Evolutionary conservation across 257 asterid genomes (phyloP), one percentile per base, ranked within the genome.

Genomic region (Coffea eugenioides): DNA sequence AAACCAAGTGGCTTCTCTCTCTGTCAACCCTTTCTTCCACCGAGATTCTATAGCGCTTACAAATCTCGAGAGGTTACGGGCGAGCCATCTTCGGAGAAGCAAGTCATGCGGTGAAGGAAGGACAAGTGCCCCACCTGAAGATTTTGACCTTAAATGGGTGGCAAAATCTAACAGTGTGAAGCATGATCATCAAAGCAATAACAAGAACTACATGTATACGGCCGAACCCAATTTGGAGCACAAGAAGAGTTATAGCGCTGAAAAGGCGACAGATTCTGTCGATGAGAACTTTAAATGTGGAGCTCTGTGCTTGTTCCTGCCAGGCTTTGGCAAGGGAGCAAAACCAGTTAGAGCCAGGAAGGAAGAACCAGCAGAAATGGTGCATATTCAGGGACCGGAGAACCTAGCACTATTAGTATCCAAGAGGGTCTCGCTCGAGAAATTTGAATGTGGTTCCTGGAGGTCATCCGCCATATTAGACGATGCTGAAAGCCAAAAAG

Each of bases 381-480:
- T 18, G 23, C 69, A 73, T 36, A 48, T 69, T 4, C 76, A 72
- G 76, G 89, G 76, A 16, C n/a, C 31, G 12, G 69, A 64, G 11
- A 80, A 48, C 41, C 49, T 46, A 34, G 82, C 54, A 51, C 74
- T 77, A 5, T 62, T 75, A 8, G 87, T 88, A 46, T 88, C 97
- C 41, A 92, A 89, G 73, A 87, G 91, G 81, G 91, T 85, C 34
- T 95, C 97, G 1, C 86, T 95, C 43, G 95, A 95, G 85, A 93
- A 85, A 77, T 95, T 95, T 27, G 98, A 95, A 79, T 95, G 98
- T 59, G 97, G 93, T 52, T 93, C 97, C 0, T 90, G 97, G 96
- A 87, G 92, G 62, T 92, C 96, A 73, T 89, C 95, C 0, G 87
- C 88, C n/a, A 64, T 89, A 71, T 80, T 87, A n/a, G 88, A 85